These are phyloP conservation scores for Trichoderma lentiforme DNA, from an alignment of 2,329 filamentous ascomycete species.

Conservation along the genomic window DNA sequence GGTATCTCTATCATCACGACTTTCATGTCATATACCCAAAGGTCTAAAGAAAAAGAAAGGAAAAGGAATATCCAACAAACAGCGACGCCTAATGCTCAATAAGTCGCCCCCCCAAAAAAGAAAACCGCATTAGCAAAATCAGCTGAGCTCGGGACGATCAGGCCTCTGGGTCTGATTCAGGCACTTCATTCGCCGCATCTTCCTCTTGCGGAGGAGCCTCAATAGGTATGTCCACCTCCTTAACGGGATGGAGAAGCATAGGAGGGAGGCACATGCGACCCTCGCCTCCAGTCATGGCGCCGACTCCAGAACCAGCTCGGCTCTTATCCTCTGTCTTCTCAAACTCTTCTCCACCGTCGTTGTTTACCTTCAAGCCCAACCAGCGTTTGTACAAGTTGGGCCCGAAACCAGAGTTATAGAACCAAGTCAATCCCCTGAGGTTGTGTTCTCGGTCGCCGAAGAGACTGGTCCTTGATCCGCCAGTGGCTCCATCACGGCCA, in stretches of 20 bases:
- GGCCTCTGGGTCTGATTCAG: slow-evolving; percentile 46
- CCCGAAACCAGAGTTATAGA: slow-evolving; percentile 82
- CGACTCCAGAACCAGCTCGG: slow-evolving; percentile 48
- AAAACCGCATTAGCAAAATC: not conserved
- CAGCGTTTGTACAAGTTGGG: slow-evolving; percentile 79
- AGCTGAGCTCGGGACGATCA: slow-evolving; percentile 20
- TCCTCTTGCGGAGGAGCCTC: slow-evolving; percentile 52
- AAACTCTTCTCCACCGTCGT: slow-evolving; percentile 73
- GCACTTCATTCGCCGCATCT: slow-evolving; percentile 36
- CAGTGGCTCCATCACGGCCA: slow-evolving; percentile 69
- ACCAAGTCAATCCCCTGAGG: slow-evolving; percentile 83
- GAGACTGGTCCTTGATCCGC: slow-evolving; percentile 68
- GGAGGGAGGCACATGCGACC: slow-evolving; percentile 88
- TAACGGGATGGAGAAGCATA: slow-evolving; percentile 86
- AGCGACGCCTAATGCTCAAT: not conserved
- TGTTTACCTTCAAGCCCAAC: slow-evolving; percentile 77
- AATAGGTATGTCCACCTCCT: slow-evolving; percentile 66
- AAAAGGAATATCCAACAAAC: not conserved
- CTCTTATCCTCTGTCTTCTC: slow-evolving; percentile 58
- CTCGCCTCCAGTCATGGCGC: slow-evolving; percentile 62
- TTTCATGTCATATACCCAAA: slow-evolving; percentile 1
- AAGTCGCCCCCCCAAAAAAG: not conserved
- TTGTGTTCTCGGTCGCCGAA: slow-evolving; percentile 88
- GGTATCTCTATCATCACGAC: slow-evolving; percentile 11
- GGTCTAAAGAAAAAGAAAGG: not conserved